phyloP scores from a whole-genome alignment of 805 yeast species.

The Yamadazyma laniorum region DNA sequence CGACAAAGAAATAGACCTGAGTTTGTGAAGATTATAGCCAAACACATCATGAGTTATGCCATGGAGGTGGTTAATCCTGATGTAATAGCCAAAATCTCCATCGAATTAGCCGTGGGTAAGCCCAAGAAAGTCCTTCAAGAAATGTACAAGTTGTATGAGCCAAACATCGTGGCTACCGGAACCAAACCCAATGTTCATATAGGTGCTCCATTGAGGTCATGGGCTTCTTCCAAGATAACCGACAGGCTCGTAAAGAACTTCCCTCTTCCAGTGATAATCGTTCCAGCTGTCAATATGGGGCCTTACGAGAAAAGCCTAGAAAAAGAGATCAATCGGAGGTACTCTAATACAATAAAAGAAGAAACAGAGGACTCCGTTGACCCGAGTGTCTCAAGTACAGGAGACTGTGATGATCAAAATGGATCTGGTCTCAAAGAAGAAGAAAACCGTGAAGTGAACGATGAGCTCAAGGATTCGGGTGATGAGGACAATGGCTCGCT shows the following conservation, averaged over 20 bases:
- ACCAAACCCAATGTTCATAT: slow-evolving; percentile 40
- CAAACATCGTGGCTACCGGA: slow-evolving; percentile 55
- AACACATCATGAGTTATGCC: slow-evolving; percentile 53
- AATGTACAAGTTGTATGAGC: slow-evolving; percentile 59
- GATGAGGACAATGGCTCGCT: not conserved
- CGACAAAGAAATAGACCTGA: slow-evolving; percentile 46
- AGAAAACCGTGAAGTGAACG: no score
- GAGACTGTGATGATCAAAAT: no score
- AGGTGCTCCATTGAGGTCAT: slow-evolving; percentile 54
- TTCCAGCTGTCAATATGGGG: slow-evolving; percentile 58
- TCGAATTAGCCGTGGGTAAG: slow-evolving; percentile 60
- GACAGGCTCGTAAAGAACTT: slow-evolving; percentile 64
- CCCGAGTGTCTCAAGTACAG: not conserved
- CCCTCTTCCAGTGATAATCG: slow-evolving; percentile 65
- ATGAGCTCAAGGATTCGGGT: not conserved
- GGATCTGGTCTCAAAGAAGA: not conserved
- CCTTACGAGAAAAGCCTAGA: slow-evolving; percentile 48
- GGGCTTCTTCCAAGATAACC: slow-evolving; percentile 61
- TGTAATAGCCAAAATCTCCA: slow-evolving; percentile 48
- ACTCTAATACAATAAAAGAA: not conserved
- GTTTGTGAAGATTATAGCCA: slow-evolving; percentile 43
- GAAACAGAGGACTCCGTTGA: not conserved
- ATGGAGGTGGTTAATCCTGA: slow-evolving; percentile 46
- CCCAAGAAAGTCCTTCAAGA: slow-evolving; percentile 57
- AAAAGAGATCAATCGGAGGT: slow-evolving; percentile 22